Evolutionary conservation across 2,329 filamentous ascomycete genomes (phyloP).

Genomic region (Penicillium sp.): DNA sequence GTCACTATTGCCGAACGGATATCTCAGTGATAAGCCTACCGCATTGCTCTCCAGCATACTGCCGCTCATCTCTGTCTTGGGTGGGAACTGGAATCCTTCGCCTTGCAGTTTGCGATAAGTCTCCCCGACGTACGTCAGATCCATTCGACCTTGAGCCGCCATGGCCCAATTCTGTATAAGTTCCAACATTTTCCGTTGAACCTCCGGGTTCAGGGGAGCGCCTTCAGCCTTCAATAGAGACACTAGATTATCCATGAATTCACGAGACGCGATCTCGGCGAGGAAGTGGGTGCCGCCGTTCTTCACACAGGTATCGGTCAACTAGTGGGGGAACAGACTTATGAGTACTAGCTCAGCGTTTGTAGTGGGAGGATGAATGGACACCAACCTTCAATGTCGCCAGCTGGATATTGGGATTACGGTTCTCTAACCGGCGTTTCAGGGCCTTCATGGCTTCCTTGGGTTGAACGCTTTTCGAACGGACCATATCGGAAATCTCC

Average conservation of each 20-base stretch:
- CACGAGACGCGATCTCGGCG: conserved; percentile 86
- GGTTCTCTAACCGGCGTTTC: conserved; percentile 90
- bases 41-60: conserved; percentile 98
- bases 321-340: conserved; percentile 44
- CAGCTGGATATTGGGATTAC: conserved; percentile 94
- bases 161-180: conserved; percentile 90
- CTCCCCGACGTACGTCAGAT: conserved; percentile 79
- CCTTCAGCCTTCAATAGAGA: conserved; percentile 82
- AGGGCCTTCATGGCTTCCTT: conserved; percentile 97
- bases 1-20: neutral
- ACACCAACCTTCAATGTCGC: conserved; percentile 76
- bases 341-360: conserved; percentile 66
- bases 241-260: conserved; percentile 96
- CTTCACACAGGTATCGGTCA: conserved; percentile 97
- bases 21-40: conserved; percentile 50
- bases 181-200: conserved; percentile 85
- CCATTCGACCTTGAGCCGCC: conserved; percentile 77
- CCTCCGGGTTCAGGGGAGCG: conserved; percentile 70
- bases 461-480: conserved; percentile 93
- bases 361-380: conserved; percentile 76
- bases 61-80: conserved; percentile 78
- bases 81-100: conserved; percentile 86
- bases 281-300: conserved; percentile 96
- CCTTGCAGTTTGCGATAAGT: conserved; percentile 76
- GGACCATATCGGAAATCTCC: conserved; percentile 95